These are phyloP conservation scores for Penicillium subrubescens DNA, from an alignment of 495 filamentous ascomycete genomes.

Conservation along the genomic window DNA sequence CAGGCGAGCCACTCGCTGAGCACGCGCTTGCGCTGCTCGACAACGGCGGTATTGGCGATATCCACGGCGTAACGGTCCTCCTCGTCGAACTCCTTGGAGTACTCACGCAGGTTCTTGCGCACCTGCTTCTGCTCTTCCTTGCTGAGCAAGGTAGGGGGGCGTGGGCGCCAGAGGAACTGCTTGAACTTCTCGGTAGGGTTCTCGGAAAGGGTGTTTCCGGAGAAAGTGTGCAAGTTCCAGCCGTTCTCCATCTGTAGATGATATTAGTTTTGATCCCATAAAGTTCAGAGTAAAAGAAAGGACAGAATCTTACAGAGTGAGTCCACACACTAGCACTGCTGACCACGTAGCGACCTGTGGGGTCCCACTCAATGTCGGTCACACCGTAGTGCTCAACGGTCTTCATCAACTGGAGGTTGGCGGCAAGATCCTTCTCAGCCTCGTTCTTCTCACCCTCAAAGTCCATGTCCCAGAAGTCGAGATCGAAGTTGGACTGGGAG, in stretches of 20 bases:
- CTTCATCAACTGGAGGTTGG: conserved; percentile 91
- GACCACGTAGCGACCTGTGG: conserved; percentile 89
- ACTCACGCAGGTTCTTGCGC: conserved; percentile 97
- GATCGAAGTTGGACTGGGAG: conserved; percentile 87
- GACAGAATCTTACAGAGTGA: conserved; percentile 69
- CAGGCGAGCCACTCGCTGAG: conserved; percentile 91
- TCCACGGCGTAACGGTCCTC: conserved; percentile 90
- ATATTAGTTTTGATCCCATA: background rate
- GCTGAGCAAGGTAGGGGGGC: conserved; percentile 82
- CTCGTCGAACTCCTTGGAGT: conserved; percentile 90
- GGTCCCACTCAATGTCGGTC: conserved; percentile 97
- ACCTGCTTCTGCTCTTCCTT: conserved; percentile 96
- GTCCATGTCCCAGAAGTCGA: conserved; percentile 97
- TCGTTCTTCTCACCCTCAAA: conserved; percentile 96
- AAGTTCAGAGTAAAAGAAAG: background rate
- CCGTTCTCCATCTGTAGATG: conserved; percentile 89
- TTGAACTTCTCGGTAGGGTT: conserved; percentile 96
- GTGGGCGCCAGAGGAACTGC: conserved; percentile 92
- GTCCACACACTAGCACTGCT: conserved; percentile 94
- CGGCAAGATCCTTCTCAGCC: conserved; percentile 88
- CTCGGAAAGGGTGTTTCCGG: conserved; percentile 84
- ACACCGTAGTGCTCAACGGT: conserved; percentile 94
- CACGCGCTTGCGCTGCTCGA: conserved; percentile 79
- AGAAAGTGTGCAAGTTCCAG: conserved; percentile 97
- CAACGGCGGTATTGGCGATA: conserved; percentile 88